phyloP scores from a whole-genome alignment of 2,329 filamentous ascomycete species.

The Fusarium tricinctum region DNA sequence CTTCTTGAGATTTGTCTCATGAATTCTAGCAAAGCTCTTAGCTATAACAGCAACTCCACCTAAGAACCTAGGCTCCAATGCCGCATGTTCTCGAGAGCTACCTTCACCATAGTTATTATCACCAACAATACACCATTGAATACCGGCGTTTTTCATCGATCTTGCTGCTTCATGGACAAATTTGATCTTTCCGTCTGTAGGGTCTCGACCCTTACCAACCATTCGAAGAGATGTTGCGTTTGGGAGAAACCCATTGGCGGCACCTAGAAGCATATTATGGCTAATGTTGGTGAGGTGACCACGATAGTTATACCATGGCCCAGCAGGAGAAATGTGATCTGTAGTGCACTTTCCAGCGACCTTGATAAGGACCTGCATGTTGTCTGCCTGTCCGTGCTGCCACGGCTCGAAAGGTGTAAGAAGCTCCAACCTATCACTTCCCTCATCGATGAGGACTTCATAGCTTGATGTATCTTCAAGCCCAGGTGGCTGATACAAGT shows the following conservation, averaged over 20 bases:
- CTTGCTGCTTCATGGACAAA: background rate
- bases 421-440: slow-evolving; percentile 51
- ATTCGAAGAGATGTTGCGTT: background rate
- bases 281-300: slow-evolving; percentile 98
- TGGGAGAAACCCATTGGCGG: slow-evolving; percentile 73
- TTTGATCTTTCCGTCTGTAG: slow-evolving; percentile 75
- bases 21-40: slow-evolving; percentile 87
- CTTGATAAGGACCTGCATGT: slow-evolving; percentile 81
- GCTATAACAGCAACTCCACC: slow-evolving; percentile 86
- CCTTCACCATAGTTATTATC: slow-evolving; percentile 82
- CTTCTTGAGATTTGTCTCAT: slow-evolving; percentile 96
- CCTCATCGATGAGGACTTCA: slow-evolving; percentile 37
- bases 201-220: background rate
- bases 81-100: slow-evolving; percentile 87
- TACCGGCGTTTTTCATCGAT: background rate
- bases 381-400: slow-evolving; percentile 70
- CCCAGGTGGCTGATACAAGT: background rate
- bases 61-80: slow-evolving; percentile 86
- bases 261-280: slow-evolving; percentile 96
- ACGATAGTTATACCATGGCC: slow-evolving; percentile 98
- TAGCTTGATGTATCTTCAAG: background rate
- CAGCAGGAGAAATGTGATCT: slow-evolving; percentile 96
- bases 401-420: slow-evolving; percentile 49
- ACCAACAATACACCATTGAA: slow-evolving; percentile 11
- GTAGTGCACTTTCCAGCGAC: slow-evolving; percentile 97